A percentile compares a stretch with the other conserved stretches of the same genome.
Conservation (phyloP, 2,329 filamentous ascomycete genomes). For the Elsinoe arachidis region DNA sequence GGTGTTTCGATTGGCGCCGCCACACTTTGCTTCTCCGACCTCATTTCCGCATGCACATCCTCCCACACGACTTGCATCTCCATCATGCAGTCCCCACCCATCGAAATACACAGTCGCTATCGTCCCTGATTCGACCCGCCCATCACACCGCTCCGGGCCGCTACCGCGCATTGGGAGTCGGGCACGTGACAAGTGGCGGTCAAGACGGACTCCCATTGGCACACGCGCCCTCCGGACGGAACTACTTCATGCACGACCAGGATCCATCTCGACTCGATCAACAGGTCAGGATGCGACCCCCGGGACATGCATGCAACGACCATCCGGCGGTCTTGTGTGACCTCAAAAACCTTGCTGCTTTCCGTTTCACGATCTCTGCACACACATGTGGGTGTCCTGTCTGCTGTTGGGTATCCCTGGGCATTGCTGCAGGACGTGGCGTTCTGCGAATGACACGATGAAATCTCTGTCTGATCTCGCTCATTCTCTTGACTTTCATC, state of each 20-base stretch:
- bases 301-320: neutral
- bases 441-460: neutral
- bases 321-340: neutral
- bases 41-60: neutral
- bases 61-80: neutral
- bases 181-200: neutral
- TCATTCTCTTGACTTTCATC: neutral
- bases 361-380: neutral
- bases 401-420: neutral
- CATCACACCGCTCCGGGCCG: constrained; percentile 9
- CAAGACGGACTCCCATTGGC: neutral
- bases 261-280: neutral
- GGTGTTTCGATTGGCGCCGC: neutral
- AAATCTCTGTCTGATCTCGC: constrained; percentile 15
- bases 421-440: neutral
- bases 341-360: neutral
- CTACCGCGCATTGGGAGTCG: neutral
- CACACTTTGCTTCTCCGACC: neutral
- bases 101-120: neutral
- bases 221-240: neutral
- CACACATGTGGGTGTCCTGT: constrained; percentile 1
- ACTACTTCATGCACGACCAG: neutral
- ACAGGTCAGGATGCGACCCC: neutral
- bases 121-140: neutral
- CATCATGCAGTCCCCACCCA: neutral